phyloP scores from a whole-genome alignment of 1,284 basidiomycete genomes.

The Cystobasidium sp. region DNA sequence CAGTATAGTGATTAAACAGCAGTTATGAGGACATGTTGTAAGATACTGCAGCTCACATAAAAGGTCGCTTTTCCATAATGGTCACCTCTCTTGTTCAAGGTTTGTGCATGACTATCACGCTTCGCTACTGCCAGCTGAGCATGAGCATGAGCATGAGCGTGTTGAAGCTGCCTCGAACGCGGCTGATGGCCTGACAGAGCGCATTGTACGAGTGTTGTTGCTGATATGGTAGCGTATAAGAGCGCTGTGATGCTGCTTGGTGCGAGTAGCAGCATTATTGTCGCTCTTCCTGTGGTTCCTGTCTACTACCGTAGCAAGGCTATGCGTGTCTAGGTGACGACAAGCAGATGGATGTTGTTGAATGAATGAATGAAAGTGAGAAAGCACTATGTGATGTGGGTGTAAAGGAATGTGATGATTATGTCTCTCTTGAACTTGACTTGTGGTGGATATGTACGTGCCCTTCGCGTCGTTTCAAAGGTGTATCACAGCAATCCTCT shows the following conservation, averaged over 20 bases:
- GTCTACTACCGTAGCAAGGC: too few species aligned
- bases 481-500: too few species aligned
- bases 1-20: background rate
- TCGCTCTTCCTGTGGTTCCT: too few species aligned
- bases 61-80: constrained; percentile 23
- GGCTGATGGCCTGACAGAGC: background rate
- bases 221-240: background rate
- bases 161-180: background rate
- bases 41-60: constrained; percentile 3
- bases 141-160: background rate
- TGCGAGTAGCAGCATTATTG: too few species aligned
- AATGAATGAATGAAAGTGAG: too few species aligned
- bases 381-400: too few species aligned
- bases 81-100: constrained; percentile 1
- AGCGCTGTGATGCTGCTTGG: too few species aligned
- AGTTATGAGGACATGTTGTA: background rate
- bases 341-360: too few species aligned
- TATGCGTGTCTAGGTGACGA: too few species aligned
- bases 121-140: background rate
- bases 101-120: background rate
- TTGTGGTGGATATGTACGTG: background rate
- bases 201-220: background rate
- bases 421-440: background rate
- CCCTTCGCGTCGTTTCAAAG: too few species aligned
- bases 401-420: background rate